Evolutionary conservation across 768 basidiomycete genomes (phyloP).

Genomic region (Daedaleopsis nitida): DNA sequence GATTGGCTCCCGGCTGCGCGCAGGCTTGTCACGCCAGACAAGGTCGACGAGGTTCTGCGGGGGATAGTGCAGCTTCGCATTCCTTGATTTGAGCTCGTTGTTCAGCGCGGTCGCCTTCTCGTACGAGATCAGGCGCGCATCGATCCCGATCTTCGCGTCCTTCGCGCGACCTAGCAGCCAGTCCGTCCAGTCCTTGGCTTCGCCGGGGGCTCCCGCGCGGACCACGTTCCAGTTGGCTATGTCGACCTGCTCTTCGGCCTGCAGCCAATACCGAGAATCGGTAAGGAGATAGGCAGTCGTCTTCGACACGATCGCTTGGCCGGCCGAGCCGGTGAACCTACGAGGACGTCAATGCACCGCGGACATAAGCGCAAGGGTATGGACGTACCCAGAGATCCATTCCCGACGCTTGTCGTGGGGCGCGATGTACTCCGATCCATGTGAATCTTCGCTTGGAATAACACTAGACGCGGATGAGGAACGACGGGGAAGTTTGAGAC

Average conservation of each 20-base stretch:
- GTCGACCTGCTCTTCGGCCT: conserved; percentile 72
- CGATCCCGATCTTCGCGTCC: conserved; percentile 66
- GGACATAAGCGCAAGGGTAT: neutral
- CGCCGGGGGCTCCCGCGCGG: conserved; percentile 51
- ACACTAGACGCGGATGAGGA: conserved; percentile 47
- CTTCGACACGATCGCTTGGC: conserved; percentile 69
- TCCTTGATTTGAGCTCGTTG: conserved; percentile 50
- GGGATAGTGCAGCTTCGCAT: conserved; percentile 75
- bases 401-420: conserved; percentile 74
- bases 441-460: conserved; percentile 79
- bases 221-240: conserved; percentile 67
- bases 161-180: conserved; percentile 50
- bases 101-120: conserved; percentile 66
- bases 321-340: conserved; percentile 68
- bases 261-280: conserved; percentile 84
- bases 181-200: conserved; percentile 75
- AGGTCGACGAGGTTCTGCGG: conserved; percentile 84
- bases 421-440: conserved; percentile 82
- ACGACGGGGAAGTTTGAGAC: neutral
- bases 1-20: conserved; percentile 62
- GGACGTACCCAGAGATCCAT: conserved; percentile 71
- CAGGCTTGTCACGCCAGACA: conserved; percentile 77
- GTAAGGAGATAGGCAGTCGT: conserved; percentile 72
- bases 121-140: conserved; percentile 81
- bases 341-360: conserved; percentile 4